These are phyloP conservation scores for Polyporus tsugae DNA, from an alignment of 1,284 basidiomycete genomes.

Conservation along the genomic window DNA sequence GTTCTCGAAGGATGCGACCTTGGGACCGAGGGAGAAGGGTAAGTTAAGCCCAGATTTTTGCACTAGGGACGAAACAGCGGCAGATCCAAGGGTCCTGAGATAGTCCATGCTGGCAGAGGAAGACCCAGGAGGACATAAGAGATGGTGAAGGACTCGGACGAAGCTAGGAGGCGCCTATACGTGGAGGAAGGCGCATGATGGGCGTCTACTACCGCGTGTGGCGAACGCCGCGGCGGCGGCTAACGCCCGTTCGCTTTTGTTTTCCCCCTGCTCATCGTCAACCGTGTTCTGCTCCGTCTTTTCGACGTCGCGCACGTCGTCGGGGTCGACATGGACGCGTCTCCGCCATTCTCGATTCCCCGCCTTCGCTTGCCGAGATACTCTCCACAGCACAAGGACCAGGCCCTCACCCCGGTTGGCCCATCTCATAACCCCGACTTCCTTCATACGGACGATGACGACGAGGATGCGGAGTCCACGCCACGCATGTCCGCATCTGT, in stretches of 20 bases:
- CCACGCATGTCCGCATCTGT: slow-evolving; percentile 50
- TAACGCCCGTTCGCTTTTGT: slow-evolving; percentile 17
- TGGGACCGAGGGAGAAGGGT: slow-evolving; percentile 87
- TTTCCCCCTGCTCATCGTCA: slow-evolving; percentile 19
- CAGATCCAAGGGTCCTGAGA: slow-evolving; percentile 82
- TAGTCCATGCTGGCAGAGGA: slow-evolving; percentile 72
- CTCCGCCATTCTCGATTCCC: slow-evolving; percentile 30
- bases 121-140: neutral
- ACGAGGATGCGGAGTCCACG: slow-evolving; percentile 58
- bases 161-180: neutral
- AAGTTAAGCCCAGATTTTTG: slow-evolving; percentile 91
- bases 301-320: slow-evolving; percentile 26
- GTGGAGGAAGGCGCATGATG: neutral
- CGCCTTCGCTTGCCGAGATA: slow-evolving; percentile 34
- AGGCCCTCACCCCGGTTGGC: slow-evolving; percentile 41
- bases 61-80: slow-evolving; percentile 87
- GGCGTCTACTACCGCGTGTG: slow-evolving; percentile 19
- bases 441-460: slow-evolving; percentile 46
- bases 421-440: slow-evolving; percentile 42
- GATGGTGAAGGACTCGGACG: no score
- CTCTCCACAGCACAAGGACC: slow-evolving; percentile 29
- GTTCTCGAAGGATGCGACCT: slow-evolving; percentile 72
- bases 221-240: slow-evolving; percentile 1
- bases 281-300: slow-evolving; percentile 20
- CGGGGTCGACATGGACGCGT: slow-evolving; percentile 36